Conservation (phyloP, 345 rosid species). For the Eucalyptus dawsonii region DNA sequence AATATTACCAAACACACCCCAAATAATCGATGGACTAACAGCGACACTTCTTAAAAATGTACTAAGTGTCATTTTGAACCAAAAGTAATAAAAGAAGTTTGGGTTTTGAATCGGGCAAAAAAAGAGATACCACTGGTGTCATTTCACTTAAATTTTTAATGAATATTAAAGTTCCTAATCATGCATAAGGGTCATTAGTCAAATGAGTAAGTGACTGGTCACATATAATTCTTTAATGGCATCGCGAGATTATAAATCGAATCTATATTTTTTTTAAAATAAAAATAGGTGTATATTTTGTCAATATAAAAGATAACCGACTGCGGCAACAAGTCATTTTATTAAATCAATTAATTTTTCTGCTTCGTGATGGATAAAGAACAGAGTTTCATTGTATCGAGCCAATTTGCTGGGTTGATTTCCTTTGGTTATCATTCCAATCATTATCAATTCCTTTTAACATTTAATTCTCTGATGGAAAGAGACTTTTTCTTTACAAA, state of each 20-base stretch:
- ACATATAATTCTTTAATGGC: neutral
- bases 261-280: neutral
- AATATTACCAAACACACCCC: no score
- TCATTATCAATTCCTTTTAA: no score
- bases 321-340: neutral
- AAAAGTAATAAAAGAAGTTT: neutral
- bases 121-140: fast-evolving
- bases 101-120: neutral
- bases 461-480: no score
- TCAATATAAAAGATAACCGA: neutral
- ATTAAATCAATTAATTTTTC: neutral
- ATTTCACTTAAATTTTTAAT: neutral
- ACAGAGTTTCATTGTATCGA: no score
- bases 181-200: neutral
- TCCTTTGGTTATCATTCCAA: no score
- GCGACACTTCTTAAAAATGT: fast-evolving
- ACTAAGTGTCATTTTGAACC: neutral
- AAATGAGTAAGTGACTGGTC: neutral
- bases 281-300: neutral
- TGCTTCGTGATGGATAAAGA: no score
- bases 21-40: neutral
- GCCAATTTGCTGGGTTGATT: no score
- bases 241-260: neutral
- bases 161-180: neutral
- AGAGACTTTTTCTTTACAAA: no score